A percentile compares a stretch with the other conserved stretches of the same genome.
Conservation (phyloP, 148 eudicot genomes). For the Limonium bicolor region DNA sequence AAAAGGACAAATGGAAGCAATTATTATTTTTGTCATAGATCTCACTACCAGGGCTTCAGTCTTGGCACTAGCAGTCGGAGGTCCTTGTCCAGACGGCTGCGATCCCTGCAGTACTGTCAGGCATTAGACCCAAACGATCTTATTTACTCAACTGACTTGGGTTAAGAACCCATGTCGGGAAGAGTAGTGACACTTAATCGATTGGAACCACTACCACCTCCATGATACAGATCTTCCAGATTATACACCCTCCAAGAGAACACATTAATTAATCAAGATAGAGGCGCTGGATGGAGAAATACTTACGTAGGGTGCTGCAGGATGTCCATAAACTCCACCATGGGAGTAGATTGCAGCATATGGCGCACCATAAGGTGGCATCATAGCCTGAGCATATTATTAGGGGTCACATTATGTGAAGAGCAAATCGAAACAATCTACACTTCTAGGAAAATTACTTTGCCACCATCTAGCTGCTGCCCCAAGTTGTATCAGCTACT, state of each 20-base stretch:
- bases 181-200: neutral
- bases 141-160: neutral
- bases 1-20: neutral
- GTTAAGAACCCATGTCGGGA: neutral
- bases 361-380: conserved; percentile 85
- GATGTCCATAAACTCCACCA: conserved; percentile 91
- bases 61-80: conserved; percentile 13
- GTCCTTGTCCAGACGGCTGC: conserved; percentile 18
- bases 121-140: neutral
- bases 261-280: neutral
- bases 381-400: conserved; percentile 54
- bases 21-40: neutral
- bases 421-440: neutral
- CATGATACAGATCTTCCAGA: neutral
- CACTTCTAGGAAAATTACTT: neutral
- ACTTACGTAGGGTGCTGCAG: conserved; percentile 73
- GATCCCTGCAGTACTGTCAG: conserved; percentile 13
- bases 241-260: neutral
- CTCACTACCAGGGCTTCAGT: conserved; percentile 12
- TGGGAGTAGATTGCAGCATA: conserved; percentile 88
- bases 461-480: neutral
- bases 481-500: neutral
- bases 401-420: neutral
- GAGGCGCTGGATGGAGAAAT: neutral
- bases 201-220: neutral